Percentiles rank a stretch among this genome's conserved stretches.
Evolutionary conservation across 352 stramenopile genomes (phyloP).

Genomic region (Phytophthora boehmeriae): DNA sequence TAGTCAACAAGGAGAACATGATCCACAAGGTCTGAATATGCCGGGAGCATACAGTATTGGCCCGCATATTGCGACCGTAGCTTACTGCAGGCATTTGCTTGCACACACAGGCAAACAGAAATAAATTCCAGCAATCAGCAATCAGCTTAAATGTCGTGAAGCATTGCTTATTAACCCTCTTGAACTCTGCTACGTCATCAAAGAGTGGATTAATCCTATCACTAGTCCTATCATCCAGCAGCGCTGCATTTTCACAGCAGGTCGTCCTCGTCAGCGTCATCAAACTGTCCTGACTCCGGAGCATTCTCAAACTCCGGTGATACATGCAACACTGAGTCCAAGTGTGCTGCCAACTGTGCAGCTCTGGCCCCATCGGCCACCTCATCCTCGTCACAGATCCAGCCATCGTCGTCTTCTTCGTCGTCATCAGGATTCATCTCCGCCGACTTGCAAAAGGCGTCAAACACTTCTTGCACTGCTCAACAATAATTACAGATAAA

Average conservation of each 20-base stretch:
- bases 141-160: conserved; percentile 6
- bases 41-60: conserved; percentile 6
- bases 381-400: conserved; percentile 87
- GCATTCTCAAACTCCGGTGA: conserved; percentile 45
- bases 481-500: conserved; percentile 8
- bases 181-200: background rate
- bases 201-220: conserved; percentile 27
- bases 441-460: conserved; percentile 78
- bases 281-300: conserved; percentile 71
- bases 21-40: conserved; percentile 89
- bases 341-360: conserved; percentile 60
- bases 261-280: conserved; percentile 80
- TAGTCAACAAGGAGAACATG: conserved; percentile 99
- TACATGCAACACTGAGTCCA: conserved; percentile 78
- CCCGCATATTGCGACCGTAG: conserved; percentile 1
- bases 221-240: conserved; percentile 8
- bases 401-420: conserved; percentile 56
- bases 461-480: conserved; percentile 75
- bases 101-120: conserved; percentile 19
- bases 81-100: conserved; percentile 15
- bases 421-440: conserved; percentile 85
- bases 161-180: conserved; percentile 4
- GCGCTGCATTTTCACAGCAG: conserved; percentile 30
- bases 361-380: conserved; percentile 67
- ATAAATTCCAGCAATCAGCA: conserved; percentile 27